Base-by-base conservation (phyloP, 2,329 filamentous ascomycete species). In the Penicillium italicum region DNA sequence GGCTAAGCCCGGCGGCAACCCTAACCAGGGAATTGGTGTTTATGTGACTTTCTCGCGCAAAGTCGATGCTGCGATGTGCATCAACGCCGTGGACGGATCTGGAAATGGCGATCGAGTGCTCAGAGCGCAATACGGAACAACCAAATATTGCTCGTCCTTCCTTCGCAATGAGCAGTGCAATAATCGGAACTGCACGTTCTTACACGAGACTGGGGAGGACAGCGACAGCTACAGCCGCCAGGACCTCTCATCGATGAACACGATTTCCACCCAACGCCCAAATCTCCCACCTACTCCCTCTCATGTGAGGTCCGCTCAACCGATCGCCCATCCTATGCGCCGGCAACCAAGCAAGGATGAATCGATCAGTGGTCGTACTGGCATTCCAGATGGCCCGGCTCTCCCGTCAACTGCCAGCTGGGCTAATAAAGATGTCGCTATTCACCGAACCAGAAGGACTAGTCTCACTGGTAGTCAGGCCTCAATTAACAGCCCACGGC, bases 91-190 rank as follows among this genome's bases (percentile, higher is more conserved):
- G 5, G 91, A 99, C 72, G 91, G 92, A 33, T 95, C 92, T 2
- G 84, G 88, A 58, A 97, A 99, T 68, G 91, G 90, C 50, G 94
- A 97, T 60, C 82, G 93, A 48, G 82, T 90, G 14, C 77, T 99
- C 20, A 84, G 85, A 64, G 85, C 85, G 12, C 85, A 88, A 70
- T 87, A 87, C 62, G 94, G 94, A 24, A 99, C 94, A 0, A 99
- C 94, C 5, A 99, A 99, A 72, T 99, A 99, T 74, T 99, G 94
- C 73, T 99, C 94, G 0, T 93, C 94, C 4, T 99, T 95, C 80
- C 81, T 99, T 18, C 89, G 95, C 55, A 91, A 95, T 63, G 94
- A 99, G 74, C 88, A 87, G 62, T 99, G 94, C 75, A 91, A 90
- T 54, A 99, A 99, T 69, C 86, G 92, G 49, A 93, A 94, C 60